Evolutionary conservation across 2,329 filamentous ascomycete genomes (phyloP).

Genomic region (Scytalidium lignicola): DNA sequence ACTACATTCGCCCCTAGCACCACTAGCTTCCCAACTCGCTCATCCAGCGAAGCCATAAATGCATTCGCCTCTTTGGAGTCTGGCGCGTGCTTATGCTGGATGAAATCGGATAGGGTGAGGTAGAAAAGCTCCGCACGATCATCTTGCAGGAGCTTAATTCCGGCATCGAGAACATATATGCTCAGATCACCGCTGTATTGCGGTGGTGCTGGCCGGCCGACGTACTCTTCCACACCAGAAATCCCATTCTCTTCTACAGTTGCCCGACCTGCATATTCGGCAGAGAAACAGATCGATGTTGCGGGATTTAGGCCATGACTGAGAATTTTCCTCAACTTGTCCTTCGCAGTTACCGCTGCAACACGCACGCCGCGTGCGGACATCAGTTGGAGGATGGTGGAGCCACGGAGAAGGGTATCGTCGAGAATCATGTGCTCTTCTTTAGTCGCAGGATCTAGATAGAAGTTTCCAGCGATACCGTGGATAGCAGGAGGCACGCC

Average conservation of each 20-base stretch:
- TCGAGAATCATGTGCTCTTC: slow-evolving; percentile 37
- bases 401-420: slow-evolving; percentile 34
- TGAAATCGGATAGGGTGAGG: slow-evolving; percentile 38
- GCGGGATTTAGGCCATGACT: slow-evolving; percentile 28
- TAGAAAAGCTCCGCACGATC: slow-evolving; percentile 35
- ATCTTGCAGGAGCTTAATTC: slow-evolving; percentile 36
- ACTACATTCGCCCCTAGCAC: slow-evolving; percentile 32
- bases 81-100: slow-evolving; percentile 39
- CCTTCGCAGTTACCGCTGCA: slow-evolving; percentile 39
- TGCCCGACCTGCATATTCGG: slow-evolving; percentile 27
- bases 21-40: slow-evolving; percentile 27
- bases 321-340: slow-evolving; percentile 38
- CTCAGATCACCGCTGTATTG: slow-evolving; percentile 41
- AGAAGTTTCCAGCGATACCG: slow-evolving; percentile 40
- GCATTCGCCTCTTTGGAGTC: slow-evolving; percentile 30
- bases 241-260: slow-evolving; percentile 31
- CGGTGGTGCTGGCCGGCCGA: slow-evolving; percentile 30
- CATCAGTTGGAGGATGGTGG: slow-evolving; percentile 37
- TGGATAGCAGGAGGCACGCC: slow-evolving; percentile 34
- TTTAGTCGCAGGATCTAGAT: slow-evolving; percentile 33
- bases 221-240: slow-evolving; percentile 30
- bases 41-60: slow-evolving; percentile 32
- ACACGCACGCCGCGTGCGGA: slow-evolving; percentile 33
- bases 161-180: slow-evolving; percentile 38
- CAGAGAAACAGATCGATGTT: slow-evolving; percentile 34